Conservation (phyloP, 768 basidiomycete genomes). For the Atractiella rhizophila region DNA sequence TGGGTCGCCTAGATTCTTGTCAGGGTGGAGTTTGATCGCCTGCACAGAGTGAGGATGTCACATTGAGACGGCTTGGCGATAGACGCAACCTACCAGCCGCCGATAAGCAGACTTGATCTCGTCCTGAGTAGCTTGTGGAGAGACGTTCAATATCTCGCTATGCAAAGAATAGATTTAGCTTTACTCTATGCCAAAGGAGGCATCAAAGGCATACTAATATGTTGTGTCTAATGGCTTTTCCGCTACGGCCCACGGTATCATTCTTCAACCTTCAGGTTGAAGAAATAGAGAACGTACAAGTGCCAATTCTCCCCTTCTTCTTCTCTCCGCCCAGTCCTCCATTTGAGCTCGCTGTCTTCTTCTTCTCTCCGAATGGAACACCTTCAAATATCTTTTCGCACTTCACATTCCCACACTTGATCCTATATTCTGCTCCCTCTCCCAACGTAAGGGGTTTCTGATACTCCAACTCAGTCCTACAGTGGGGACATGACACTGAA, state of each 20-base stretch:
- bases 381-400: conserved; percentile 30
- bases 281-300: background rate
- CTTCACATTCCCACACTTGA: conserved; percentile 46
- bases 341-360: conserved; percentile 21
- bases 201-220: conserved; percentile 41
- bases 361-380: conserved; percentile 13
- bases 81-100: conserved; percentile 5
- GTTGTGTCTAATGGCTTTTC: conserved; percentile 63
- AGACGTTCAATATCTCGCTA: conserved; percentile 31
- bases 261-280: background rate
- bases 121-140: conserved; percentile 47
- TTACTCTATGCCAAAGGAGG: background rate
- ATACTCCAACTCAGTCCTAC: conserved; percentile 14
- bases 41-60: conserved; percentile 29
- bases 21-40: conserved; percentile 61
- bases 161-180: background rate
- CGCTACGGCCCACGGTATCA: conserved; percentile 30
- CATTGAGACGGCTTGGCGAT: conserved; percentile 16
- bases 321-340: conserved; percentile 45
- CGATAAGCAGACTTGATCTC: conserved; percentile 84
- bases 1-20: conserved; percentile 44
- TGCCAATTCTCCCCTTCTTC: conserved; percentile 1
- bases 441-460: conserved; percentile 30
- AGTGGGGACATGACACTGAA: conserved; percentile 14
- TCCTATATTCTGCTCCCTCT: conserved; percentile 33